phyloP scores from a whole-genome alignment of 805 yeast species.

The Yarrowia sp. region DNA sequence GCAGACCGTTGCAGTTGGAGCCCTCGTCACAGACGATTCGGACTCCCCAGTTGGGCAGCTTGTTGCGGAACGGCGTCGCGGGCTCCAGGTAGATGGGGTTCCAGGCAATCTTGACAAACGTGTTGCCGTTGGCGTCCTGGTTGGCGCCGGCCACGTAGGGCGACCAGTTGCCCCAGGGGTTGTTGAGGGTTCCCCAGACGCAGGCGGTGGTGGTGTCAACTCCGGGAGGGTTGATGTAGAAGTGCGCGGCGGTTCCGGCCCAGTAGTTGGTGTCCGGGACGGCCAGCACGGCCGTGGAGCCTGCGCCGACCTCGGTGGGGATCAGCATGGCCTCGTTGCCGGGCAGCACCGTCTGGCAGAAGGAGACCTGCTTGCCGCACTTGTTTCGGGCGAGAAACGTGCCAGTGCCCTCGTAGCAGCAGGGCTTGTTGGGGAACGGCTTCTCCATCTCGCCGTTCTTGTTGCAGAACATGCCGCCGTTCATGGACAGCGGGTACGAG shows the following conservation, averaged over 20 bases:
- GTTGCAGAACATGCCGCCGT: slow-evolving; percentile 86
- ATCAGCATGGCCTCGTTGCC: slow-evolving; percentile 95
- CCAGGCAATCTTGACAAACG: slow-evolving; percentile 88
- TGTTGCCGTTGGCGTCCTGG: slow-evolving; percentile 70
- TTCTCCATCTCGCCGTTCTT: slow-evolving; percentile 69
- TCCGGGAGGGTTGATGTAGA: slow-evolving; percentile 84
- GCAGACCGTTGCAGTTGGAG: slow-evolving; percentile 71
- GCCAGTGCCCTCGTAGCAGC: slow-evolving; percentile 81
- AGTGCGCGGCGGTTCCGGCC: slow-evolving; percentile 88
- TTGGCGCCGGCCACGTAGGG: slow-evolving; percentile 94
- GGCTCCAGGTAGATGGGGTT: slow-evolving; percentile 80
- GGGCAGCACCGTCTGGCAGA: slow-evolving; percentile 92
- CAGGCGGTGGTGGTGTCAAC: slow-evolving; percentile 77
- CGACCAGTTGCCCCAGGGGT: slow-evolving; percentile 88
- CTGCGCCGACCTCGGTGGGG: slow-evolving; percentile 71
- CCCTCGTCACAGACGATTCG: slow-evolving; percentile 75
- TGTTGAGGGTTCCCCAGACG: slow-evolving; percentile 75
- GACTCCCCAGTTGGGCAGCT: slow-evolving; percentile 72
- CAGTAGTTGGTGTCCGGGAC: slow-evolving; percentile 82
- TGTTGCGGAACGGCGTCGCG: slow-evolving; percentile 58
- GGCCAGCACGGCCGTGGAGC: slow-evolving; percentile 63
- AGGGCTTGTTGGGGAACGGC: slow-evolving; percentile 62
- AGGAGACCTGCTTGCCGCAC: slow-evolving; percentile 68
- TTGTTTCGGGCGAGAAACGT: slow-evolving; percentile 68
- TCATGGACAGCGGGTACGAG: slow-evolving; percentile 75